These are phyloP conservation scores for Venturia effusa DNA, from an alignment of 2,329 filamentous ascomycete genomes.

Conservation along the genomic window DNA sequence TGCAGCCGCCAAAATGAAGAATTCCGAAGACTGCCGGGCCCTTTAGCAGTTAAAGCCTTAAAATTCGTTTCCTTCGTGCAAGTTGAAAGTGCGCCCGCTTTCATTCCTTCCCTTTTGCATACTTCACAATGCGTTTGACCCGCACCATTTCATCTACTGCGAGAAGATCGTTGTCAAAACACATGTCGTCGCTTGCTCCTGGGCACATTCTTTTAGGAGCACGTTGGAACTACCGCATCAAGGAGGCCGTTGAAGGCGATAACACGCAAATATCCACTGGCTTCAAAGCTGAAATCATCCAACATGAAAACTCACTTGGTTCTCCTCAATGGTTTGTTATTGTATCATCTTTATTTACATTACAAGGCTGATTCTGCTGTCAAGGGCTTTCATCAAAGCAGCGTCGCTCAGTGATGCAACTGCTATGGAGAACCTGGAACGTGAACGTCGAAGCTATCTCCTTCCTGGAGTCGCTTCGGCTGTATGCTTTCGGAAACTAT, in stretches of 20 bases:
- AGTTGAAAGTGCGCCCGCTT: conserved; percentile 4
- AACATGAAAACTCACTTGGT: conserved; percentile 6
- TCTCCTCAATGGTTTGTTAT: conserved; percentile 14
- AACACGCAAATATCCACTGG: conserved; percentile 14
- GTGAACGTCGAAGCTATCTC: conserved; percentile 13
- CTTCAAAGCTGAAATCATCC: conserved; percentile 15
- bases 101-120: conserved; percentile 5
- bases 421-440: conserved; percentile 12
- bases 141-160: conserved; percentile 10
- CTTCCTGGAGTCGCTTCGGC: conserved; percentile 13
- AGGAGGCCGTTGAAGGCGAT: conserved; percentile 12
- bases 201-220: conserved; percentile 12
- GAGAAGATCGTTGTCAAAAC: conserved; percentile 11
- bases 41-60: too few relatives aligned
- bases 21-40: too few relatives aligned
- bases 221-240: conserved; percentile 15
- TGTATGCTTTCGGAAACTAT: conserved; percentile 14
- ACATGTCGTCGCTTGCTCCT: conserved; percentile 16
- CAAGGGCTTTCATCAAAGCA: conserved; percentile 15
- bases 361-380: conserved; percentile 12
- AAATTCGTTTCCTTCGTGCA: too few relatives aligned
- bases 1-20: too few relatives aligned
- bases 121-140: conserved; percentile 10
- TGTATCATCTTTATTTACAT: conserved; percentile 8
- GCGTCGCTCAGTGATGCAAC: conserved; percentile 12